Evolutionary conservation across 2,329 filamentous ascomycete species (phyloP).

Genomic region (Venturia effusa): DNA sequence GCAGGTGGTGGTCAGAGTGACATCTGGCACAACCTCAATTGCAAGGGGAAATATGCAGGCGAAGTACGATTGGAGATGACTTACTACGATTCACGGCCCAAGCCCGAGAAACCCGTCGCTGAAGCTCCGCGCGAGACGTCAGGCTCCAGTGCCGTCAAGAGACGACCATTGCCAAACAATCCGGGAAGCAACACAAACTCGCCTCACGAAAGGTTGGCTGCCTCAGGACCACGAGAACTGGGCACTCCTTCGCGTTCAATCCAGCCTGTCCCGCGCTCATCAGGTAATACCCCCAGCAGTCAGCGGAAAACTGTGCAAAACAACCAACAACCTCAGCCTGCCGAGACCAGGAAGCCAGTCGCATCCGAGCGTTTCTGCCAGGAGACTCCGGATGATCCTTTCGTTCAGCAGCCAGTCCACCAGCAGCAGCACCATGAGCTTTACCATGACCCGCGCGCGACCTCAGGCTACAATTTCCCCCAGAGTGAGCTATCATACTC

Average conservation of each 20-base stretch:
- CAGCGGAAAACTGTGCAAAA: constrained; percentile 23
- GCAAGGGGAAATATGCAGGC: constrained; percentile 88
- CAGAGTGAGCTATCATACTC: background rate
- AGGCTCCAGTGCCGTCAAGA: constrained; percentile 49
- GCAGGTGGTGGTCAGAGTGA: constrained; percentile 88
- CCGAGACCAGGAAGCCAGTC: constrained; percentile 3
- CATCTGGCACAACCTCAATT: constrained; percentile 79
- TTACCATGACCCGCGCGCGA: background rate
- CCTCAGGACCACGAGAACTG: constrained; percentile 14
- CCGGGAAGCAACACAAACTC: constrained; percentile 40
- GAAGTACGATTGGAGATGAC: constrained; percentile 93
- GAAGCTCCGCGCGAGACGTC: constrained; percentile 23
- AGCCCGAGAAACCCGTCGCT: constrained; percentile 55
- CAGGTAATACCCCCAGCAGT: constrained; percentile 16
- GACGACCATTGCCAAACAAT: constrained; percentile 73
- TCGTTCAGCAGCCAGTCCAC: background rate
- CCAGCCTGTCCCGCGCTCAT: constrained; percentile 1
- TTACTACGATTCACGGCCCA: constrained; percentile 83
- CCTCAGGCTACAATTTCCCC: background rate
- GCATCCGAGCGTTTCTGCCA: constrained; percentile 18
- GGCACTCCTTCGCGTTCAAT: constrained; percentile 21
- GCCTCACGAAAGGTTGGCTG: background rate
- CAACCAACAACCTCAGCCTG: constrained; percentile 20
- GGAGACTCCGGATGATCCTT: constrained; percentile 19
- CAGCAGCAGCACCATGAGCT: background rate